Conservation (phyloP, 345 rosid species). For the Physaria fendleri region DNA sequence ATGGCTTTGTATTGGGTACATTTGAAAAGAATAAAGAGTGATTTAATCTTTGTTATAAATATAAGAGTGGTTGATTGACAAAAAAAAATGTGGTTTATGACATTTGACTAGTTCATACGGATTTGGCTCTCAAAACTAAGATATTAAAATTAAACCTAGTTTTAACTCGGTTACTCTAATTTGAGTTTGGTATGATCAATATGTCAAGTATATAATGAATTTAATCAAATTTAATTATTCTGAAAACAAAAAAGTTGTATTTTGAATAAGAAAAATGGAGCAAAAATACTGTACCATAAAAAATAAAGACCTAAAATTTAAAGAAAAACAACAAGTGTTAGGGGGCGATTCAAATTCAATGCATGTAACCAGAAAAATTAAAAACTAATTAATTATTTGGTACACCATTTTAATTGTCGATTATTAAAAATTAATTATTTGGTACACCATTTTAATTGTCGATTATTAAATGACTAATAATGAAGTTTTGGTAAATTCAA, state of each 20-base stretch:
- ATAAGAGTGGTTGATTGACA: background rate
- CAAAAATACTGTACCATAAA: background rate
- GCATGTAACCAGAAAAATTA: background rate
- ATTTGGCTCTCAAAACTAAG: background rate
- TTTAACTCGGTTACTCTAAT: background rate
- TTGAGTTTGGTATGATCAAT: background rate
- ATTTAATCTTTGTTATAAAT: too few relatives aligned
- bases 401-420: too few relatives aligned
- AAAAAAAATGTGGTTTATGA: too few relatives aligned
- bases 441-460: too few relatives aligned
- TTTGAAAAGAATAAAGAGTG: background rate
- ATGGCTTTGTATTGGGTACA: background rate
- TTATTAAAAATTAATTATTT: too few relatives aligned
- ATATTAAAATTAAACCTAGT: background rate
- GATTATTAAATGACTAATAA: constrained; percentile 8
- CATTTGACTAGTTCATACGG: background rate
- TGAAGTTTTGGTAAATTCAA: background rate
- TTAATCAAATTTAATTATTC: background rate
- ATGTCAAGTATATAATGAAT: background rate
- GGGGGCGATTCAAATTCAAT: background rate
- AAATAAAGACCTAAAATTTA: background rate
- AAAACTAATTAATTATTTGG: background rate
- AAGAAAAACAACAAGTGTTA: background rate
- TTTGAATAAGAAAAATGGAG: background rate
- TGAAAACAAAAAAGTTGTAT: too few relatives aligned